Conservation (phyloP, 1,284 basidiomycete species). For the Rhodotorula glutinis region DNA sequence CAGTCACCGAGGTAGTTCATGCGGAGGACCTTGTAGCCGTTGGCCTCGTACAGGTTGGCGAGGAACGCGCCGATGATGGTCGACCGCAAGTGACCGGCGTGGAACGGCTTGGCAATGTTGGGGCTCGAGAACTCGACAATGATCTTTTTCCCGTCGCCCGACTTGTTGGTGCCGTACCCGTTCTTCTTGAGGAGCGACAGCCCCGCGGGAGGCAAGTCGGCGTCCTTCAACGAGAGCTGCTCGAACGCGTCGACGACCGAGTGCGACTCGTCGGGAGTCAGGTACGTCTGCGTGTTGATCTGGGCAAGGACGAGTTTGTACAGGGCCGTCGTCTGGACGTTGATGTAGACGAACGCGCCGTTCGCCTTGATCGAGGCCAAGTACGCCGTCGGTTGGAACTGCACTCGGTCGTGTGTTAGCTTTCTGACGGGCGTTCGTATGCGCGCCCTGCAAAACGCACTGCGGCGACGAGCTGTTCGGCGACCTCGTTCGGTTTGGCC, state of each 20-base stretch:
- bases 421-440: no score
- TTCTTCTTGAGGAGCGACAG: conserved; percentile 52
- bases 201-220: conserved; percentile 42
- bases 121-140: conserved; percentile 88
- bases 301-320: conserved; percentile 73
- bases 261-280: conserved; percentile 33
- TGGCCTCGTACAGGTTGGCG: conserved; percentile 84
- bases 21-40: conserved; percentile 85
- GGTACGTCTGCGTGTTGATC: conserved; percentile 70
- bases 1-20: conserved; percentile 75
- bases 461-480: conserved; percentile 66
- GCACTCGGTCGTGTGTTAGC: conserved; percentile 43
- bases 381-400: conserved; percentile 53
- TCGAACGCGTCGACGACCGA: conserved; percentile 27
- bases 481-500: conserved; percentile 76
- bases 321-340: conserved; percentile 67
- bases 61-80: conserved; percentile 98
- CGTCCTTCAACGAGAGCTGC: conserved; percentile 25
- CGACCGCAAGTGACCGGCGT: conserved; percentile 92
- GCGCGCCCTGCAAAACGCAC: conserved; percentile 53
- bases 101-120: conserved; percentile 98
- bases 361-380: conserved; percentile 65
- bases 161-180: conserved; percentile 53
- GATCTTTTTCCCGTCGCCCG: conserved; percentile 68
- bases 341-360: conserved; percentile 80